Evolutionary conservation across 1,284 basidiomycete genomes (phyloP).

Genomic region (Rhodotorula sp.): DNA sequence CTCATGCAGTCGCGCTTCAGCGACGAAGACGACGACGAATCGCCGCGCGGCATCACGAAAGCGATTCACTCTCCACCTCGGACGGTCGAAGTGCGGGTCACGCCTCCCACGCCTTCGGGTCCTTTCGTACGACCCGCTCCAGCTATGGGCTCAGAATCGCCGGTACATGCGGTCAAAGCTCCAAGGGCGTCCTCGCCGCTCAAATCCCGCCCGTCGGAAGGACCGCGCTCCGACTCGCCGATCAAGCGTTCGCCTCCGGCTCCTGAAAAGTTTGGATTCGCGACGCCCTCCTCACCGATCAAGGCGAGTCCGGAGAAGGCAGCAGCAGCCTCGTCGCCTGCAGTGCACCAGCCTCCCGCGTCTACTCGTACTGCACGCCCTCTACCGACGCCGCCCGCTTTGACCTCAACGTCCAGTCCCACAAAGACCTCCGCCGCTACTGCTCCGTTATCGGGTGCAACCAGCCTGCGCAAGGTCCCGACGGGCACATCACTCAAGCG

Average conservation of each 20-base stretch:
- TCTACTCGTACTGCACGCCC: conserved; percentile 15
- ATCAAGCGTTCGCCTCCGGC: conserved; percentile 4
- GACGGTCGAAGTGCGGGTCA: conserved; percentile 7
- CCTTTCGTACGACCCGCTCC: neutral
- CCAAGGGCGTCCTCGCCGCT: conserved; percentile 1
- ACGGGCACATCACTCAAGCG: conserved; percentile 33
- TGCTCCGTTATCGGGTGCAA: neutral
- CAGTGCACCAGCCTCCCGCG: neutral
- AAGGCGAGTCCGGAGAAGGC: conserved; percentile 20
- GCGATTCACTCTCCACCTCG: neutral
- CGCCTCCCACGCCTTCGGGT: neutral
- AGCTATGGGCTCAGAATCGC: neutral
- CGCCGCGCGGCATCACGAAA: neutral
- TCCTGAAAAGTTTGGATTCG: conserved; percentile 32
- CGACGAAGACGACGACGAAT: conserved; percentile 27
- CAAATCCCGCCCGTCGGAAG: conserved; percentile 7
- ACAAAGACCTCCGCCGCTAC: neutral
- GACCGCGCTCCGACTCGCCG: neutral
- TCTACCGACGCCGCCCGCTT: conserved; percentile 8
- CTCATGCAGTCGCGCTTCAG: conserved; percentile 34
- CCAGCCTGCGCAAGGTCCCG: conserved; percentile 18
- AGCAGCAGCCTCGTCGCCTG: neutral
- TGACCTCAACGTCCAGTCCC: neutral
- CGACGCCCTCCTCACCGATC: conserved; percentile 31
- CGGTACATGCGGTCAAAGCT: neutral